These are phyloP conservation scores for Plasmodium sp. DNA, from an alignment of 169 alveolate species.

Conservation along the genomic window DNA sequence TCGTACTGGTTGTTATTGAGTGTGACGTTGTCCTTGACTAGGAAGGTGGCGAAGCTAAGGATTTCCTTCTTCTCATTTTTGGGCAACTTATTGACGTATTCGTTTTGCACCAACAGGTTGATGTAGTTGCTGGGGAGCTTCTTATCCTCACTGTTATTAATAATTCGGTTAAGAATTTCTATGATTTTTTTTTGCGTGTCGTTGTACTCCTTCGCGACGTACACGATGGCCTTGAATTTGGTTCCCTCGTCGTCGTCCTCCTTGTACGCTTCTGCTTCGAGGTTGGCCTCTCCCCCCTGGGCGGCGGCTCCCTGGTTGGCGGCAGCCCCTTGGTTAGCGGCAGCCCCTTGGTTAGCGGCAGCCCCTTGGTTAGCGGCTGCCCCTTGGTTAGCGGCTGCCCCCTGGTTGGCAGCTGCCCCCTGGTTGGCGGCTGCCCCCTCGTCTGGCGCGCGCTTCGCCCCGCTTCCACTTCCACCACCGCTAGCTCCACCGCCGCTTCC, in stretches of 20 bases:
- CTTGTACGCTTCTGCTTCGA: neutral
- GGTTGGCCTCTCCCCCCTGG: neutral
- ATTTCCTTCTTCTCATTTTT: constrained; percentile 86
- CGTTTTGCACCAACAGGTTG: constrained; percentile 76
- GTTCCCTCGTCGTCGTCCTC: constrained; percentile 63
- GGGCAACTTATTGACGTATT: constrained; percentile 74
- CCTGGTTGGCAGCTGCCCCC: neutral
- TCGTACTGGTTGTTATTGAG: constrained; percentile 84
- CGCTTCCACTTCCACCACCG: neutral
- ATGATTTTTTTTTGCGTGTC: constrained; percentile 76
- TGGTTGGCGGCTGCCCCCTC: neutral
- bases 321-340: neutral
- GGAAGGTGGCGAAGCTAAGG: constrained; percentile 90
- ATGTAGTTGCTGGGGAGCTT: constrained; percentile 61
- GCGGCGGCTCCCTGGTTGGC: neutral
- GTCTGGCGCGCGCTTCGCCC: neutral
- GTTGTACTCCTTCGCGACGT: constrained; percentile 74
- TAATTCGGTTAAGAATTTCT: constrained; percentile 69
- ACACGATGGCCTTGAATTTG: constrained; percentile 23
- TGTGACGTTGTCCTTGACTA: constrained; percentile 86
- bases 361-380: neutral
- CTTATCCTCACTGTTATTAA: constrained; percentile 68
- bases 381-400: neutral
- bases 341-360: too few relatives aligned
- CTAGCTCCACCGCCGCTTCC: too few relatives aligned